phyloP scores from a whole-genome alignment of 1,284 basidiomycete genomes.

The Boletus sp. region DNA sequence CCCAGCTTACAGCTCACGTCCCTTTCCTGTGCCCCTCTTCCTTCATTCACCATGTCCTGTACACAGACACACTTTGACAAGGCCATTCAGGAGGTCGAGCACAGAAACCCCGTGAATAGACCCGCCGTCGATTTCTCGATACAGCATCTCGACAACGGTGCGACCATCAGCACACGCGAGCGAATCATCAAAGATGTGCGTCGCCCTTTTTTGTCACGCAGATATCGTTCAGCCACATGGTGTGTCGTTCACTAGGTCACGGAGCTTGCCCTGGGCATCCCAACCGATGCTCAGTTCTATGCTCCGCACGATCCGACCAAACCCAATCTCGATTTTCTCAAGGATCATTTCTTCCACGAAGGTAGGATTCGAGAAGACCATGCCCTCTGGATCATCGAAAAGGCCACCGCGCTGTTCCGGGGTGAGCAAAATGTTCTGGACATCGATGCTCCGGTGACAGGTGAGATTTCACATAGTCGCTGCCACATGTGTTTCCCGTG shows the following conservation, averaged over 20 bases:
- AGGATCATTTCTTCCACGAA: constrained; percentile 99
- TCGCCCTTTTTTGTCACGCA: not conserved
- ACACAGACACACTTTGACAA: constrained; percentile 60
- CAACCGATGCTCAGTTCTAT: constrained; percentile 93
- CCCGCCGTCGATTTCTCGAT: constrained; percentile 83
- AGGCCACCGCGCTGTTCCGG: constrained; percentile 71
- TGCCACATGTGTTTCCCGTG: not conserved
- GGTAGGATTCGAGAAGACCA: constrained; percentile 90
- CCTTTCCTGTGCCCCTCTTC: constrained; percentile 12
- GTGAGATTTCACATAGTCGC: constrained; percentile 38
- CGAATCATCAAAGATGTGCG: constrained; percentile 80
- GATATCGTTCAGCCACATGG: not conserved
- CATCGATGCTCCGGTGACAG: constrained; percentile 91
- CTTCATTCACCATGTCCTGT: constrained; percentile 36
- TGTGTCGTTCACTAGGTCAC: constrained; percentile 4
- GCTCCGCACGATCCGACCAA: constrained; percentile 77
- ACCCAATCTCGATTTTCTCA: constrained; percentile 94
- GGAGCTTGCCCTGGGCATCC: constrained; percentile 49
- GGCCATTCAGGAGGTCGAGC: constrained; percentile 71
- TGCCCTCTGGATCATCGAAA: constrained; percentile 82
- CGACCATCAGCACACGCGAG: constrained; percentile 80
- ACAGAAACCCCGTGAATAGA: constrained; percentile 47
- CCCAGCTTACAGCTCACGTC: not conserved
- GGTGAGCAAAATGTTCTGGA: constrained; percentile 83
- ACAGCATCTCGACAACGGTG: constrained; percentile 86